phyloP scores from a whole-genome alignment of 768 basidiomycete species.

The Hypholoma fasciculare region DNA sequence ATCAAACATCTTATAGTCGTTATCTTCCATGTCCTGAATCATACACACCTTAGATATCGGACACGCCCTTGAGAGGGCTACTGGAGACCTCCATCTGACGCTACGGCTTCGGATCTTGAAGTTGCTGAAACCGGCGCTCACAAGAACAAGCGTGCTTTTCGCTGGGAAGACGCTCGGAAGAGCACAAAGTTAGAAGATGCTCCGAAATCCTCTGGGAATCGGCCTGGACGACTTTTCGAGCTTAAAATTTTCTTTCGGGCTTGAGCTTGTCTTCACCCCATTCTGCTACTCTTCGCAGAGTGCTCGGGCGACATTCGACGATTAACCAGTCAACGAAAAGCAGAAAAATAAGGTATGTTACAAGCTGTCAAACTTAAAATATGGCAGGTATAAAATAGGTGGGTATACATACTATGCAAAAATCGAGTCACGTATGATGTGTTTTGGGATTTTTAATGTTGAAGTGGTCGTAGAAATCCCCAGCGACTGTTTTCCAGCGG shows the following conservation, averaged over 20 bases:
- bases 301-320: no score
- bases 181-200: no score
- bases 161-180: no score
- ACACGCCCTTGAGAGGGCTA: no score
- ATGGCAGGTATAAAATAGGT: neutral
- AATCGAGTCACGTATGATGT: slow-evolving; percentile 10
- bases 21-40: neutral
- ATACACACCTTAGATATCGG: neutral
- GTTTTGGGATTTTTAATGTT: slow-evolving; percentile 29
- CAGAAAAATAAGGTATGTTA: neutral
- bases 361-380: neutral
- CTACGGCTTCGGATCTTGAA: no score
- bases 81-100: no score
- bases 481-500: slow-evolving; percentile 39
- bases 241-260: no score
- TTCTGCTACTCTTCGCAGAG: neutral
- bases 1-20: neutral
- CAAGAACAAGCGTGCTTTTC: no score
- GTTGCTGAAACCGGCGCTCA: no score
- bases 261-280: neutral
- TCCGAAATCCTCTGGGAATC: no score
- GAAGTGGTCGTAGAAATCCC: slow-evolving; percentile 46
- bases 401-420: neutral
- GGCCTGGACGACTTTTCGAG: no score
- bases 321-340: neutral